Conservation (phyloP, 2,329 filamentous ascomycete genomes). For the Penicillium sp. region DNA sequence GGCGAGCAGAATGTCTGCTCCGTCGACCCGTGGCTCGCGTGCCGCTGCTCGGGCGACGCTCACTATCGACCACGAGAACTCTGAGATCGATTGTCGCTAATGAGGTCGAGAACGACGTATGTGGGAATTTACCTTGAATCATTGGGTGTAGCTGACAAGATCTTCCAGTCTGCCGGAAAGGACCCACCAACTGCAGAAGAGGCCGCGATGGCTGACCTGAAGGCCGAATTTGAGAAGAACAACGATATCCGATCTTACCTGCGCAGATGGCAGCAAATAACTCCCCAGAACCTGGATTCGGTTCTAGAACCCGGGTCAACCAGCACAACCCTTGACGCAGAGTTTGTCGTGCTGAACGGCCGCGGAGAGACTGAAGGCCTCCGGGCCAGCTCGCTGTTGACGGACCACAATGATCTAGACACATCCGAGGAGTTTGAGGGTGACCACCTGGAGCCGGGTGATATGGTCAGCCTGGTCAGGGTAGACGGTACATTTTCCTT, state of each 20-base stretch:
- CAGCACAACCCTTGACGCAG: not conserved
- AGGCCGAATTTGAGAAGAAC: slow-evolving; percentile 34
- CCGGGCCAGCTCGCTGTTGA: slow-evolving; percentile 23
- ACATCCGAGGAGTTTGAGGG: slow-evolving; percentile 30
- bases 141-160: not conserved
- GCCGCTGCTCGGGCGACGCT: slow-evolving; percentile 2
- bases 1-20: slow-evolving; percentile 3
- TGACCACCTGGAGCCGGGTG: slow-evolving; percentile 39
- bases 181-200: not conserved
- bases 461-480: slow-evolving; percentile 36
- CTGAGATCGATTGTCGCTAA: slow-evolving; percentile 3
- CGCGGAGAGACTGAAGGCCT: slow-evolving; percentile 24
- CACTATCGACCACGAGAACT: slow-evolving; percentile 10
- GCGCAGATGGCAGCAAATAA: slow-evolving; percentile 36
- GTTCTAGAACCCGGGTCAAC: slow-evolving; percentile 21
- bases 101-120: slow-evolving; percentile 3
- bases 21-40: not conserved
- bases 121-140: not conserved
- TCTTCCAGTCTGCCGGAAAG: not conserved
- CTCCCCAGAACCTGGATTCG: slow-evolving; percentile 29
- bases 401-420: slow-evolving; percentile 25
- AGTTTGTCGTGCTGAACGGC: slow-evolving; percentile 31
- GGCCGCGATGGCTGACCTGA: slow-evolving; percentile 23
- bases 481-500: slow-evolving; percentile 28
- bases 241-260: slow-evolving; percentile 41